Conservation (phyloP, 2,329 filamentous ascomycete species). For the Tolypocladium tundrense region DNA sequence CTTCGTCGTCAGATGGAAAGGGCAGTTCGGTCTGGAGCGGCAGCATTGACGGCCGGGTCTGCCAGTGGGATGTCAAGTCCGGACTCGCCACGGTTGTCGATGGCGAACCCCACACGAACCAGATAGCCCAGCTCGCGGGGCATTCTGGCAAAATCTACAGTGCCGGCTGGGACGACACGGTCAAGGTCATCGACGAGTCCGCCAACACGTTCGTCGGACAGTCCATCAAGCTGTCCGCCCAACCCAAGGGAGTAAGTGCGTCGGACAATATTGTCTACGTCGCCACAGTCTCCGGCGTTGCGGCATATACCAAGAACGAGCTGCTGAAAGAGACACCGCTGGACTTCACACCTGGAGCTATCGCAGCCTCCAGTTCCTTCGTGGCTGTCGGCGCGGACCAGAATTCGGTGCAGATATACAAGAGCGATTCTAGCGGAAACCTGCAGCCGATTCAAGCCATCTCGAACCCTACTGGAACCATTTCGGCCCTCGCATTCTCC, state of each 20-base stretch:
- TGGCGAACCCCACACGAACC: slow-evolving; percentile 75
- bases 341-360: slow-evolving; percentile 55
- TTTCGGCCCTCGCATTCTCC: slow-evolving; percentile 80
- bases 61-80: slow-evolving; percentile 67
- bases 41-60: slow-evolving; percentile 82
- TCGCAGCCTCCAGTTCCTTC: slow-evolving; percentile 56
- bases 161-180: slow-evolving; percentile 87
- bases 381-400: slow-evolving; percentile 70
- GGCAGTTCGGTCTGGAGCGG: slow-evolving; percentile 70
- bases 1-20: slow-evolving; percentile 33
- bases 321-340: slow-evolving; percentile 49
- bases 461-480: slow-evolving; percentile 56
- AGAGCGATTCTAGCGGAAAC: slow-evolving; percentile 40
- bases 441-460: slow-evolving; percentile 47
- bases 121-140: slow-evolving; percentile 66
- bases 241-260: slow-evolving; percentile 66
- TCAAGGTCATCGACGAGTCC: slow-evolving; percentile 67
- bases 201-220: slow-evolving; percentile 66
- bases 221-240: slow-evolving; percentile 57
- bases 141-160: slow-evolving; percentile 61
- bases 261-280: slow-evolving; percentile 43
- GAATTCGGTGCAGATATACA: slow-evolving; percentile 67
- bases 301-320: slow-evolving; percentile 49
- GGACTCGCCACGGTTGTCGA: slow-evolving; percentile 64
- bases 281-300: slow-evolving; percentile 42